Evolutionary conservation across 192 early-diverging fungal genomes (phyloP), one percentile per base, ranked within the genome.

Genomic region (Gaertneriomyces semiglobifer): DNA sequence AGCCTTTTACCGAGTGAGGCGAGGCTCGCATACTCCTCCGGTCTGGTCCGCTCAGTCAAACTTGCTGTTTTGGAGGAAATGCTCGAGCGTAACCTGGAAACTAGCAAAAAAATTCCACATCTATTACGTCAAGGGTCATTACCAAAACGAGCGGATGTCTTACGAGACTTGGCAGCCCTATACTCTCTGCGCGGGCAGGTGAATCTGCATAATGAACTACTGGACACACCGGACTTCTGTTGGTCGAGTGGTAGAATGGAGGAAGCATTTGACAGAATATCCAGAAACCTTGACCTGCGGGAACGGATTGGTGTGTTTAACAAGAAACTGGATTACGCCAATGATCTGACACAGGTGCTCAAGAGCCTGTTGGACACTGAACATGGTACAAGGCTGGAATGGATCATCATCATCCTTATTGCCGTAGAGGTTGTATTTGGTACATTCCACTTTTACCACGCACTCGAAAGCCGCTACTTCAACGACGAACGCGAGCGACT

Each of bases 291-390:
- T 16, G 85, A 87, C 65, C 75, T 87, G 9, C 63, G 72, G n/a
- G 66, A 81, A 1, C 68, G 85, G 18, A 87, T 86, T 44, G 69
- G 68, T 40, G 64, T 86, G 20, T 81, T 83, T 53, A 87, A 87
- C 72, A 81, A 84, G 65, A 87, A 87, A 68, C 74, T 87, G n/a
- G 85, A 87, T 58, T 87, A 87, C 62, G 85, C 85, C 25, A 86
- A 86, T 70, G 85, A 87, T 64, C 60, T 87, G 8, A 76, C 81
- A 2, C 76, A 80, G 42, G 74, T 85, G 8, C 57, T 87, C 14
- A 44, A 75, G 52, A 83, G 78, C 33, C 79, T 85, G 52, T 61
- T 85, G 58, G 75, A 79, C 57, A 80, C 86, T 56, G 67, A 81
- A 62, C 85, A 87, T 62, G 65, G 64, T 18, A 61, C 73, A 54